These are phyloP conservation scores for Pichia sp. DNA, from an alignment of 1,139 yeast species.

Conservation along the genomic window DNA sequence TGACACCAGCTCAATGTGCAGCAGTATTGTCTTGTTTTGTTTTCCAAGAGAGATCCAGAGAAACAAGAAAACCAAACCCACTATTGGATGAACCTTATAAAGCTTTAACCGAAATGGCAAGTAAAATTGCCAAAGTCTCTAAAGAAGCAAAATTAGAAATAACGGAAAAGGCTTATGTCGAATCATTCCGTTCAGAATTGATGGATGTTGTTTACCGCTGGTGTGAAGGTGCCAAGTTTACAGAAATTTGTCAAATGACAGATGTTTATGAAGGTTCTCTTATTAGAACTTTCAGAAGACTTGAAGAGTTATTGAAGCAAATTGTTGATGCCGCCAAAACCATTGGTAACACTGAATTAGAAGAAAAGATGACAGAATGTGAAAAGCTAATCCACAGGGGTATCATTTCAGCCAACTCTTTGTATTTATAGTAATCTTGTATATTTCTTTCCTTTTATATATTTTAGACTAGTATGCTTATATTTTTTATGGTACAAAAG, in stretches of 20 bases:
- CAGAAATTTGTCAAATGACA: conserved; percentile 97
- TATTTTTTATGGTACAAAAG: no score
- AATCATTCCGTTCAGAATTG: conserved; percentile 81
- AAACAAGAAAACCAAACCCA: conserved; percentile 75
- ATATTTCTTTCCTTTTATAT: neutral
- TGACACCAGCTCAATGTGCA: conserved; percentile 86
- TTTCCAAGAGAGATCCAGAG: conserved; percentile 92
- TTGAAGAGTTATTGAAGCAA: conserved; percentile 90
- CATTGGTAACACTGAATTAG: conserved; percentile 82
- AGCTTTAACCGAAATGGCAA: conserved; percentile 83
- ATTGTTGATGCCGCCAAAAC: conserved; percentile 86
- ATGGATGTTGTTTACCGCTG: conserved; percentile 97
- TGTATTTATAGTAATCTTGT: conserved; percentile 47
- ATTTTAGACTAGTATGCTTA: no score
- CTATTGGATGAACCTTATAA: conserved; percentile 87
- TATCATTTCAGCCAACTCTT: conserved; percentile 91
- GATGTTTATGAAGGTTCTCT: conserved; percentile 97
- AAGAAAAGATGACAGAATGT: conserved; percentile 84
- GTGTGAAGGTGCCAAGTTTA: conserved; percentile 94
- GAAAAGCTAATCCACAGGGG: conserved; percentile 87
- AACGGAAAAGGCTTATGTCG: conserved; percentile 86
- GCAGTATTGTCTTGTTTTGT: conserved; percentile 91
- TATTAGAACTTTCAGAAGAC: conserved; percentile 86
- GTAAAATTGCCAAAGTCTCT: conserved; percentile 79
- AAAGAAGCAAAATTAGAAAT: conserved; percentile 86